These are phyloP conservation scores for Paralagenidium karlingii DNA, from an alignment of 352 stramenopile species.

Conservation along the genomic window DNA sequence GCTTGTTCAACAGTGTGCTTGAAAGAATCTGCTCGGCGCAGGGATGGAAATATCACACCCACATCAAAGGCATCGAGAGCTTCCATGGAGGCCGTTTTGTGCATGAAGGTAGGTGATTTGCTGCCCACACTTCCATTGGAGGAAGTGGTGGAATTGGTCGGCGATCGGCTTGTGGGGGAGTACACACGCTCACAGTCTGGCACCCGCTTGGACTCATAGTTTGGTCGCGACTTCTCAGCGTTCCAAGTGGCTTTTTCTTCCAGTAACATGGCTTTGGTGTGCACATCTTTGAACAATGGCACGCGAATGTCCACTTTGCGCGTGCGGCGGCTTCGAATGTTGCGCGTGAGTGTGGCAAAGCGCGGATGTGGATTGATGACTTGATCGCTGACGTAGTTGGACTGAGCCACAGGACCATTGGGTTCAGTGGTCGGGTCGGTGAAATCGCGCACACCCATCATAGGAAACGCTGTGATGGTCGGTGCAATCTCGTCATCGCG, in stretches of 20 bases:
- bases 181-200: no score
- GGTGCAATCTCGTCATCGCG: conserved; percentile 93
- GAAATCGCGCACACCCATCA: conserved; percentile 93
- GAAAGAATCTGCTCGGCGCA: conserved; percentile 55
- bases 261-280: conserved; percentile 57
- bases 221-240: conserved; percentile 58
- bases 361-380: conserved; percentile 99
- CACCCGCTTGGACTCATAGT: conserved; percentile 56
- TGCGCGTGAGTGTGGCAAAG: conserved; percentile 96
- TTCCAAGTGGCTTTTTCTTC: conserved; percentile 68
- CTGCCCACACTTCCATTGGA: conserved; percentile 7
- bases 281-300: conserved; percentile 72
- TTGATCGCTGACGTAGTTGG: conserved; percentile 94
- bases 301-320: conserved; percentile 82
- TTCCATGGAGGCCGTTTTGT: conserved; percentile 52
- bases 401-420: conserved; percentile 82
- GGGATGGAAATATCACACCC: conserved; percentile 28
- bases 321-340: conserved; percentile 93
- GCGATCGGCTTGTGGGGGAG: neutral
- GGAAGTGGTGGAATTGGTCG: conserved; percentile 6
- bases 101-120: conserved; percentile 27
- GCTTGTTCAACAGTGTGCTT: conserved; percentile 48
- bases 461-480: conserved; percentile 93
- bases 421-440: conserved; percentile 51
- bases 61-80: conserved; percentile 28